phyloP scores from a whole-genome alignment of 495 filamentous ascomycete genomes.

The Xylaria grammica region DNA sequence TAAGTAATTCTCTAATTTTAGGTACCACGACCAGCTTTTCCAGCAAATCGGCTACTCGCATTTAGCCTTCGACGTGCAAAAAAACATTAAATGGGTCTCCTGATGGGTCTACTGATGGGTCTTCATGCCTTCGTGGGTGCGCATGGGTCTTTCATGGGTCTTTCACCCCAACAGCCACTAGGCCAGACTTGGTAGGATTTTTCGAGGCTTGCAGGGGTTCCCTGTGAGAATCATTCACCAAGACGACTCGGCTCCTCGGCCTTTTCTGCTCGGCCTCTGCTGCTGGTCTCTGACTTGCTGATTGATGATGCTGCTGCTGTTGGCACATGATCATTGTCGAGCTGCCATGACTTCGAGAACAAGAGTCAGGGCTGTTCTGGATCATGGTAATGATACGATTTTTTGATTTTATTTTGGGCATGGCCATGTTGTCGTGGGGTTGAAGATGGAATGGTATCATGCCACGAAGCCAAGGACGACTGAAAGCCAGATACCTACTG shows the following conservation, averaged over 20 bases:
- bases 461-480: neutral
- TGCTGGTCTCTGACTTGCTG: neutral
- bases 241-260: slow-evolving; percentile 11
- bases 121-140: neutral
- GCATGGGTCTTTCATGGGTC: no score
- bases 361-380: neutral
- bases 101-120: neutral
- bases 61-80: neutral
- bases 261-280: slow-evolving; percentile 6
- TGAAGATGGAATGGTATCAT: slow-evolving; percentile 14
- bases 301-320: neutral
- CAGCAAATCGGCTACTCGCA: slow-evolving; percentile 15
- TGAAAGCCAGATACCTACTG: slow-evolving; percentile 1
- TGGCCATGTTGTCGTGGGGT: slow-evolving; percentile 15
- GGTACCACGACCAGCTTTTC: neutral
- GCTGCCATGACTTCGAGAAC: neutral
- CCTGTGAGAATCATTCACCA: slow-evolving; percentile 15
- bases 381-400: slow-evolving; percentile 1
- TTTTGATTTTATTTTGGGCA: neutral
- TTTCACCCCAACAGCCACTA: slow-evolving; percentile 6
- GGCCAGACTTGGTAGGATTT: slow-evolving; percentile 11
- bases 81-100: neutral
- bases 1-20: slow-evolving; percentile 18
- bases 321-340: neutral
- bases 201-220: slow-evolving; percentile 14